Base-by-base conservation (phyloP, 768 basidiomycete species). In the Holtermanniella nyarrowii region DNA sequence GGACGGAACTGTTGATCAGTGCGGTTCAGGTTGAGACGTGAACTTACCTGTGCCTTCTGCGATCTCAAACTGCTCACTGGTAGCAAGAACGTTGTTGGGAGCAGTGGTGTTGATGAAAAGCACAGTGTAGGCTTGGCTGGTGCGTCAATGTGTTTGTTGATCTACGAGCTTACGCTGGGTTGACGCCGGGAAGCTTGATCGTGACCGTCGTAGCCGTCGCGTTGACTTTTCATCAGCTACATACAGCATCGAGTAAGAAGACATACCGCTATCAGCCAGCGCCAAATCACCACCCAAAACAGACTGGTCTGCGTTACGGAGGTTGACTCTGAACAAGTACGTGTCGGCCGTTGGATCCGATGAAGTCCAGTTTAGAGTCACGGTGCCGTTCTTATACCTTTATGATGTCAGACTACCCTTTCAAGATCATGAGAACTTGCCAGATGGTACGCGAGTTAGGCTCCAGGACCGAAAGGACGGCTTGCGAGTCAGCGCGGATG, bases 231-330 rank as follows among this genome's bases (percentile, higher is more conserved):
- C 24, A 18, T 51, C 39, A 51, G 49, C 49, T 44, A 48, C 4
- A 5, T 10, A 22, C 13, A 21, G 44, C 21, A 21, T 18, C 21
- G 7, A 26, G 24, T 13, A 21, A 22, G 14, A 39, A 22, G 22
- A 59, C 64, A 57, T 54, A 63, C 65, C 61, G 26, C 52, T 55
- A 61, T 66, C 65, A 14, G 65, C 65, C 21, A 66, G 56, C 40
- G 51, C 51, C 13, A 56, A 51, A 51, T 61, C 56, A 5, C 52
- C 56, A 31, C 48, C 21, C 18, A 59, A 50, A 4, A 63, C 18
- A 14, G 48, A 44, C 55, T 51, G 45, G 53, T 66, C 62, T 26
- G 39, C 4, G 39, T 63, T 66, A 18, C 48, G 46, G 26, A 66
- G 42, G 43, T 53, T 53, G 3, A 58, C 54, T 21, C 62, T 46